Evolutionary conservation across 768 basidiomycete genomes (phyloP).

Genomic region (Rhodosporidiobolus odoratus): DNA sequence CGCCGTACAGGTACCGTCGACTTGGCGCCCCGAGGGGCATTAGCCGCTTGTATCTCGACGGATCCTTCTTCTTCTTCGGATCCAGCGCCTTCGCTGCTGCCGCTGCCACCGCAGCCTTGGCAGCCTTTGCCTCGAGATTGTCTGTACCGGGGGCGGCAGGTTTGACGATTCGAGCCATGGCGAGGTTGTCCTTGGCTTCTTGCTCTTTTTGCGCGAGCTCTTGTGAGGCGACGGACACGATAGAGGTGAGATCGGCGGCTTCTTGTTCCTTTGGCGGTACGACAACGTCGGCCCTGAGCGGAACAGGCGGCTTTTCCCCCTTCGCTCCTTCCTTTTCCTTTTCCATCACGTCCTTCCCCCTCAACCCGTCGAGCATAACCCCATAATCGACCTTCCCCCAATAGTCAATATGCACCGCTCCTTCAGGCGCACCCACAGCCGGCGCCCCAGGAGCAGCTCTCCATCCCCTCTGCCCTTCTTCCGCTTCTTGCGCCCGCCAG

Average conservation of each 20-base stretch:
- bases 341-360: neutral
- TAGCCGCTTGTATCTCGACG: conserved; percentile 18
- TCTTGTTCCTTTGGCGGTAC: neutral
- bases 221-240: conserved; percentile 4
- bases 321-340: neutral
- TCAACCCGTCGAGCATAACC: neutral
- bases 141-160: neutral
- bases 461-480: neutral
- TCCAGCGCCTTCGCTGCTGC: neutral
- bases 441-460: neutral
- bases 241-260: conserved; percentile 2
- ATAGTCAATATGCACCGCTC: neutral
- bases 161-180: neutral
- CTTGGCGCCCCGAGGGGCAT: conserved; percentile 3
- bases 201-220: neutral
- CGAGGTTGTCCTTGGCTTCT: neutral
- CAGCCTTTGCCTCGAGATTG: neutral
- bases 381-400: neutral
- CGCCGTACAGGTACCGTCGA: conserved; percentile 23
- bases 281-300: no score
- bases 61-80: conserved; percentile 3
- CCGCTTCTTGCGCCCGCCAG: neutral
- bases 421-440: neutral
- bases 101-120: neutral
- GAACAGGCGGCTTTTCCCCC: no score